These are phyloP conservation scores for Alectoria sarmentosa DNA, from an alignment of 495 filamentous ascomycete genomes.

Conservation along the genomic window DNA sequence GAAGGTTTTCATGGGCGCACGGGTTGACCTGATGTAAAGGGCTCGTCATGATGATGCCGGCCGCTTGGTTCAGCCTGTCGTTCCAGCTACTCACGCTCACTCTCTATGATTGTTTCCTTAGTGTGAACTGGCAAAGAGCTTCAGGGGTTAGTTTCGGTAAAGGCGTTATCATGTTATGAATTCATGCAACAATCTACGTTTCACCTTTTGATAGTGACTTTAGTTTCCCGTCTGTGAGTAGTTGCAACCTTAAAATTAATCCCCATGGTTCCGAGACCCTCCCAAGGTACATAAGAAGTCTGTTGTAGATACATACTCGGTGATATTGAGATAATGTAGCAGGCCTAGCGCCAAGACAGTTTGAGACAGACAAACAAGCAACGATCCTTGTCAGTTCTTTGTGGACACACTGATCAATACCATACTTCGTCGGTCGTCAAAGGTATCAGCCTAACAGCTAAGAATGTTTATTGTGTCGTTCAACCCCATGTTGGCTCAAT, in stretches of 20 bases:
- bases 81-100: slow-evolving; percentile 22
- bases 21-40: slow-evolving; percentile 1
- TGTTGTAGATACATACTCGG: background rate
- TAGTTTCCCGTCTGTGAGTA: background rate
- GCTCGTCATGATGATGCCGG: slow-evolving; percentile 10
- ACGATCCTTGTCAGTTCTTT: background rate
- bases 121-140: slow-evolving; percentile 15
- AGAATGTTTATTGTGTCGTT: background rate
- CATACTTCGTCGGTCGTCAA: background rate
- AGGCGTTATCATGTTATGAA: slow-evolving; percentile 8
- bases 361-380: background rate
- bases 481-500: background rate
- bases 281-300: background rate
- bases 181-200: background rate
- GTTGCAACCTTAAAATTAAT: background rate
- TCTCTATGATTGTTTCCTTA: slow-evolving; percentile 18
- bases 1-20: slow-evolving; percentile 9
- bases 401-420: background rate
- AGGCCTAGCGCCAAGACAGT: background rate
- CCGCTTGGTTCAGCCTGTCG: slow-evolving; percentile 15
- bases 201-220: background rate
- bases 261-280: background rate
- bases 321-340: background rate
- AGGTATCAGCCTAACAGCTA: background rate
- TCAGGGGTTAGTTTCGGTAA: slow-evolving; percentile 5